A percentile compares a stretch with the other conserved stretches of the same genome.
These are phyloP conservation scores for Colletotrichum chrysophilum DNA, from an alignment of 2,329 filamentous ascomycete genomes.

Conservation along the genomic window DNA sequence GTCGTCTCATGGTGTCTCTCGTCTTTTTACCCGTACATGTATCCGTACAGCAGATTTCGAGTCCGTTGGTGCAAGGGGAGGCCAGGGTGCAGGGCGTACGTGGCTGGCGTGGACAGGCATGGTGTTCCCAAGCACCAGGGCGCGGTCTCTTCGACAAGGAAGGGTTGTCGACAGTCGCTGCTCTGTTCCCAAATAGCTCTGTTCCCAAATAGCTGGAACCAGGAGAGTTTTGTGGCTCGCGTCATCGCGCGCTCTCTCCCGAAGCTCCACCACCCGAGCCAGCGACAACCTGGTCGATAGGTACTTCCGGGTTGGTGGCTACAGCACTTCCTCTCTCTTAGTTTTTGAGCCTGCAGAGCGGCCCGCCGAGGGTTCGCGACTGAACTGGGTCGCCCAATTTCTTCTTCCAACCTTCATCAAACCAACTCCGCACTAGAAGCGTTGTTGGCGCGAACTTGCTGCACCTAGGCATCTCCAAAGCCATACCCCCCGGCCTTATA, in stretches of 20 bases:
- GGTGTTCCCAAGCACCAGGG: slow-evolving; percentile 12
- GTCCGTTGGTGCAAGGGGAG: slow-evolving; percentile 11
- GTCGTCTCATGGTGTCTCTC: slow-evolving; percentile 15
- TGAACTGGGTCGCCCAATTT: background rate
- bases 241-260: slow-evolving; percentile 21
- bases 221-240: slow-evolving; percentile 24
- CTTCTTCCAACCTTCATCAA: slow-evolving; percentile 8
- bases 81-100: slow-evolving; percentile 14
- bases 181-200: slow-evolving; percentile 20
- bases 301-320: background rate
- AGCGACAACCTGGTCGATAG: background rate
- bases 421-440: background rate
- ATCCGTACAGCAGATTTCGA: slow-evolving; percentile 4
- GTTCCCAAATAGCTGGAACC: slow-evolving; percentile 22
- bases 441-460: background rate
- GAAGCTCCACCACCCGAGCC: slow-evolving; percentile 18
- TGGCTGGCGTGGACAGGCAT: slow-evolving; percentile 16
- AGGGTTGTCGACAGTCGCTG: slow-evolving; percentile 12
- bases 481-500: background rate
- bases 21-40: slow-evolving; percentile 6
- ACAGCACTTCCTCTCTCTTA: background rate
- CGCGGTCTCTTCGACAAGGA: slow-evolving; percentile 12
- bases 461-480: background rate
- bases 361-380: slow-evolving; percentile 9
- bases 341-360: slow-evolving; percentile 14